Evolutionary conservation across 2,329 filamentous ascomycete genomes (phyloP).

Genomic region (Didymella pinodella): DNA sequence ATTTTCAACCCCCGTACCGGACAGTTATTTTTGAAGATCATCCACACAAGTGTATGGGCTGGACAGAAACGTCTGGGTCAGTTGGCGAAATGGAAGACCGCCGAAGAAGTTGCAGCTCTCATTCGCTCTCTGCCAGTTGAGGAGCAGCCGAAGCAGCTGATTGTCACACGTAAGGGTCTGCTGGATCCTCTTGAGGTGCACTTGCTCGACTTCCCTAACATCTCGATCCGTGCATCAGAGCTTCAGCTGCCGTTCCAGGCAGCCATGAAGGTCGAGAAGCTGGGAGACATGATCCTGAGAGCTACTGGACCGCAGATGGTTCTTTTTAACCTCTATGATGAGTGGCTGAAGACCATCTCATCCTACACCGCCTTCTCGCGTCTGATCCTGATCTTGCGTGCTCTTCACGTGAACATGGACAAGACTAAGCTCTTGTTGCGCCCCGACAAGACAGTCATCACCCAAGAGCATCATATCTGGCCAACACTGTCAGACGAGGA

Average conservation of each 20-base stretch:
- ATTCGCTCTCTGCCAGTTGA: slow-evolving; percentile 95
- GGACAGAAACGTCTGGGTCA: slow-evolving; percentile 99
- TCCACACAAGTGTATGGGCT: slow-evolving; percentile 98
- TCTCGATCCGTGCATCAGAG: slow-evolving; percentile 96
- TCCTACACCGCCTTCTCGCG: slow-evolving; percentile 98
- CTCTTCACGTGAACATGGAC: slow-evolving; percentile 95
- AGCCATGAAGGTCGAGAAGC: slow-evolving; percentile 99
- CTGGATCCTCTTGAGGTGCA: slow-evolving; percentile 97
- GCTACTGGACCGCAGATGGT: slow-evolving; percentile 99
- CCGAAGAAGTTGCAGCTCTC: slow-evolving; percentile 97
- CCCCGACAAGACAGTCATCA: slow-evolving; percentile 97
- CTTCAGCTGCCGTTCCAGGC: slow-evolving; percentile 98
- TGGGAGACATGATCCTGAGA: slow-evolving; percentile 97
- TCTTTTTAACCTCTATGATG: slow-evolving; percentile 97
- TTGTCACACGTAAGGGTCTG: slow-evolving; percentile 96
- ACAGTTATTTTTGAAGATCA: slow-evolving; percentile 98
- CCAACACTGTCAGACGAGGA: slow-evolving; percentile 92
- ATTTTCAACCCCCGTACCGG: slow-evolving; percentile 99
- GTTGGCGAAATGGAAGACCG: slow-evolving; percentile 98
- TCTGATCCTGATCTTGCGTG: slow-evolving; percentile 89
- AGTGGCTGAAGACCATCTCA: slow-evolving; percentile 98
- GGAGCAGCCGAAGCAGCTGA: slow-evolving; percentile 98
- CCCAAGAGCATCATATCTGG: slow-evolving; percentile 99
- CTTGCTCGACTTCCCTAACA: slow-evolving; percentile 97
- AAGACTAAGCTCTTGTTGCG: slow-evolving; percentile 96